phyloP scores from a whole-genome alignment of 1,284 basidiomycete genomes.

The Ceratobasidium sp. region DNA sequence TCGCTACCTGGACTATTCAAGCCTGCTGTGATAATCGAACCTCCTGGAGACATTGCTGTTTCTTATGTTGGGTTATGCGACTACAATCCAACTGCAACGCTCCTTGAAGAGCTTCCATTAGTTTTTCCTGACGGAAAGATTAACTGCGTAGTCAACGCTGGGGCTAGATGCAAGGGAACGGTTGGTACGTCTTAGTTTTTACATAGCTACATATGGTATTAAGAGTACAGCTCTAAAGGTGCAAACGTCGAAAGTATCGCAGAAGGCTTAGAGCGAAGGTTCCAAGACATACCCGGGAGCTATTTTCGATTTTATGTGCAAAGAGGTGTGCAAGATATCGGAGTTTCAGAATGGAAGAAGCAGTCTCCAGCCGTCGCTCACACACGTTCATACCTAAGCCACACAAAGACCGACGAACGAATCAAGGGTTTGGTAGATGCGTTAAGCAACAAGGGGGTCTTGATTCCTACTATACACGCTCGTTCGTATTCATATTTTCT shows the following conservation, averaged over 20 bases:
- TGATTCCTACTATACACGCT: neutral
- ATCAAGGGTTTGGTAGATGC: neutral
- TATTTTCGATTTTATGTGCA: conserved; percentile 14
- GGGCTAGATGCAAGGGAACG: neutral
- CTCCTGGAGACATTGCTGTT: neutral
- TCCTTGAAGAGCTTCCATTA: neutral
- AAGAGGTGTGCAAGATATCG: neutral
- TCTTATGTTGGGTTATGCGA: conserved; percentile 5
- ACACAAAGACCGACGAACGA: neutral
- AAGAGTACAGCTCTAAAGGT: neutral
- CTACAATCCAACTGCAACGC: neutral
- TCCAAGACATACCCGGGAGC: neutral
- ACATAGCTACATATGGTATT: no score
- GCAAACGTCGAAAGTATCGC: neutral
- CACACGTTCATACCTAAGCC: neutral
- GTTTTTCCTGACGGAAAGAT: neutral
- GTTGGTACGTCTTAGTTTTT: neutral
- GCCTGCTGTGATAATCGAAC: neutral
- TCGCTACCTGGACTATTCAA: conserved; percentile 3
- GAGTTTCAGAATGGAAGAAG: neutral
- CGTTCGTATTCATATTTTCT: neutral
- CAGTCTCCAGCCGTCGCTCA: neutral
- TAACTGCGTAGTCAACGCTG: neutral
- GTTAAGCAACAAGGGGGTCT: neutral
- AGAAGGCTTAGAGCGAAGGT: neutral